These are phyloP conservation scores for Exophiala alcalophila DNA, from an alignment of 2,329 filamentous ascomycete species.

Conservation along the genomic window DNA sequence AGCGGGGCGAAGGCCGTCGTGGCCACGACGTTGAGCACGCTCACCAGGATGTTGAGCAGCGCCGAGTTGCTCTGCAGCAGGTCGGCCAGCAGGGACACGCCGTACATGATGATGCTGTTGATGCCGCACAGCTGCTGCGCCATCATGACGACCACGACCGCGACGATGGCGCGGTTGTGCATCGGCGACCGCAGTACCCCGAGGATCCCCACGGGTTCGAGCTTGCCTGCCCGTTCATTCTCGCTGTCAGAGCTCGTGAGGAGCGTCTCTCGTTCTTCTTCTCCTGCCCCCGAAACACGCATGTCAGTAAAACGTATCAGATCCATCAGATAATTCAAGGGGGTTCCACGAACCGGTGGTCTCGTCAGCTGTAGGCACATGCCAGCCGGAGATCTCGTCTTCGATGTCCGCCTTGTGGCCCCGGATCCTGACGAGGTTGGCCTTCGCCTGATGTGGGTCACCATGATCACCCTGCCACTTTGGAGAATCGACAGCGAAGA, in stretches of 20 bases:
- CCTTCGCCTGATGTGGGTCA: constrained; percentile 59
- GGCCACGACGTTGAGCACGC: constrained; percentile 77
- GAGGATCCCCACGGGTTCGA: constrained; percentile 56
- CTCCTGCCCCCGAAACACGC: constrained; percentile 31
- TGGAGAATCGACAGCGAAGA: constrained; percentile 81
- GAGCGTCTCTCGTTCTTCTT: constrained; percentile 71
- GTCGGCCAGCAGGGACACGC: constrained; percentile 78
- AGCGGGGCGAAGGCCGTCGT: constrained; percentile 80
- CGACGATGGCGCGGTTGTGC: constrained; percentile 71
- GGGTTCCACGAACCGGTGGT: constrained; percentile 14
- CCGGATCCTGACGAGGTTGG: constrained; percentile 70
- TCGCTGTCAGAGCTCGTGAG: constrained; percentile 42
- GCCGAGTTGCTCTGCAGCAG: constrained; percentile 79
- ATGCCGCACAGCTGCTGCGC: constrained; percentile 87
- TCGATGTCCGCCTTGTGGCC: constrained; percentile 67
- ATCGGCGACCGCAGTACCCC: constrained; percentile 60
- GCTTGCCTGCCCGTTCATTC: constrained; percentile 16
- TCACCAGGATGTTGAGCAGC: constrained; percentile 82
- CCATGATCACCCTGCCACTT: constrained; percentile 74
- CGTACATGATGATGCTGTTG: constrained; percentile 98
- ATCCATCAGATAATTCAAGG: no score
- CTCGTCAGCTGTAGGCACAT: constrained; percentile 36
- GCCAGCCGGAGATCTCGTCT: constrained; percentile 66
- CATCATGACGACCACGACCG: constrained; percentile 82
- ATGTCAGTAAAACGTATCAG: constrained; percentile 3